Evolutionary conservation across 2,329 filamentous ascomycete genomes (phyloP).

Genomic region (Fusarium brachygibbosum): DNA sequence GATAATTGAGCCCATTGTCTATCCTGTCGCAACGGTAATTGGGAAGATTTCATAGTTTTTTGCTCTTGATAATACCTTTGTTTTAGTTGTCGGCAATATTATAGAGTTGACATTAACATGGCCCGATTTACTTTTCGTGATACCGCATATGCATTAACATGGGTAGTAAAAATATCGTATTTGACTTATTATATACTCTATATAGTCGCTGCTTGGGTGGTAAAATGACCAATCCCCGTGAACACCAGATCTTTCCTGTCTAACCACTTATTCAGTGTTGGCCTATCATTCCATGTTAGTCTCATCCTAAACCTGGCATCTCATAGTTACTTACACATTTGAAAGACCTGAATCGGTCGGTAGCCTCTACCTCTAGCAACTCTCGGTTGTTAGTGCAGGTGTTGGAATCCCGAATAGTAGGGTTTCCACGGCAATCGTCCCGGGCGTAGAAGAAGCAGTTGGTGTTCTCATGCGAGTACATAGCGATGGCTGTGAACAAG

Average conservation of each 20-base stretch:
- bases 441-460: neutral
- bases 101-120: rapidly evolving
- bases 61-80: neutral
- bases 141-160: neutral
- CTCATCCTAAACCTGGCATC: neutral
- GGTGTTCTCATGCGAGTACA: neutral
- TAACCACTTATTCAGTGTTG: neutral
- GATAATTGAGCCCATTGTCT: neutral
- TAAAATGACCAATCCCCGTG: too few relatives aligned
- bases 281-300: rapidly evolving
- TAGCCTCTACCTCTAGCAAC: neutral
- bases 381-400: neutral
- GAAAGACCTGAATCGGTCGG: neutral
- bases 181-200: neutral
- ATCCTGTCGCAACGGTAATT: rapidly evolving
- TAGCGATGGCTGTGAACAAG: neutral
- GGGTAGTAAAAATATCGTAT: neutral
- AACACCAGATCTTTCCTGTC: neutral
- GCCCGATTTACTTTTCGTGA: rapidly evolving
- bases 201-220: too few relatives aligned
- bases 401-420: neutral
- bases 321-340: neutral
- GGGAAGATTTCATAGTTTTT: too few relatives aligned
- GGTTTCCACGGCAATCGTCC: neutral
- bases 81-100: neutral